Evolutionary conservation across 805 yeast genomes (phyloP), one percentile per base, ranked within the genome.

Genomic region (Candida succiphila): DNA sequence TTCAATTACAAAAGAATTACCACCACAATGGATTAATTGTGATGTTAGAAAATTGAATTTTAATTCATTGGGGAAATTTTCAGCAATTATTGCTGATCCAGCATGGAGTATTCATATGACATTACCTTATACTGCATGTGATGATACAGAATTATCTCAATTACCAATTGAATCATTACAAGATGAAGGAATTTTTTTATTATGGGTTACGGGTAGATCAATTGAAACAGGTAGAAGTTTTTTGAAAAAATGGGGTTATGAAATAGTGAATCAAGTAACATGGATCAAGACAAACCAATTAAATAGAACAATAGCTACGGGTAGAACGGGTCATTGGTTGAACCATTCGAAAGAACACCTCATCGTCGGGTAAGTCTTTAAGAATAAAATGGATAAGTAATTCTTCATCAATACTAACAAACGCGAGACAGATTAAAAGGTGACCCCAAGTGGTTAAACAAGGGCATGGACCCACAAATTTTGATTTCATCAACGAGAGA

Each of bases 101-200:
- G 92, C 96, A 7, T 88, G 97, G 97, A 88, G 86, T 42, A 88
- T 88, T 41, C 96, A 88, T 58, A 87, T 84, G 88, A 80, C 82
- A 35, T 49, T 60, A 25, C 86, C 86, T 4, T 78, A 80, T 52
- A 83, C 85, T 10, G 75, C 85, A 2, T 76, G 85, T 51, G 79
- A 80, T 37, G 94, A 84, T 50, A 68, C 73, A 2, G 95, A 85
- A 44, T 60, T 88, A 25, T 55, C 78, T 32, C 63, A 72, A 9
- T 60, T 88, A 17, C 78, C 84, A 19, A 67, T 88, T 53, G 67
- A 70, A 25, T 58, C 67, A 29, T 63, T 88, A 24, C 96, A 87
- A 51, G 78, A 75, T 35, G 94, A 85, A 48, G 97, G 97, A 0
- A 60, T 88, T 2, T 59, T 87, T 29, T 65, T 87, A 39, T 65